phyloP scores from a whole-genome alignment of 208 protist genomes.

The Zelonia costaricensis region DNA sequence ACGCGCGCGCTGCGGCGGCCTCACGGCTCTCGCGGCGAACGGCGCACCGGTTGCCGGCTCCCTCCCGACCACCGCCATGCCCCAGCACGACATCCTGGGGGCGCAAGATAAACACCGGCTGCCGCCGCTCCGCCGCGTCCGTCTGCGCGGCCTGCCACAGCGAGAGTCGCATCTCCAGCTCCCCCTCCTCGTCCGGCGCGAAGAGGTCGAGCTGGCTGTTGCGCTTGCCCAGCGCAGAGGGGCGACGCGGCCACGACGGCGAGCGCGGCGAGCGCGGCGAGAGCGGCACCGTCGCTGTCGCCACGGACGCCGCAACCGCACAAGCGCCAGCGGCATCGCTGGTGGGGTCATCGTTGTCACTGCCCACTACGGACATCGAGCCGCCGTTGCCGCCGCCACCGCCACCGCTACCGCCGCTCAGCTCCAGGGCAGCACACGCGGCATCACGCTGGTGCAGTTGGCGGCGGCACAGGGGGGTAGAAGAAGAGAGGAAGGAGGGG shows the following conservation, averaged over 20 bases:
- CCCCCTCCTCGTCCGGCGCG: slow-evolving; percentile 28
- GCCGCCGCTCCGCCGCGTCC: slow-evolving; percentile 31
- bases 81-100: slow-evolving; percentile 35
- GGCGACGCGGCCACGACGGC: not conserved
- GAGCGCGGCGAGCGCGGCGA: not conserved
- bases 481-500: too few species aligned
- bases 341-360: not conserved
- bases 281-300: not conserved
- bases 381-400: too few species aligned
- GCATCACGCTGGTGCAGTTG: too few species aligned
- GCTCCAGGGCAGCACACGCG: too few species aligned
- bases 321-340: too few species aligned
- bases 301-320: too few species aligned
- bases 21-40: too few species aligned
- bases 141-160: slow-evolving; percentile 33
- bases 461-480: too few species aligned
- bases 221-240: not conserved
- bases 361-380: too few species aligned
- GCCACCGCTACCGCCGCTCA: too few species aligned
- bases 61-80: not conserved
- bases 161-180: slow-evolving; percentile 29
- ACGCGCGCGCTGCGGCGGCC: too few species aligned
- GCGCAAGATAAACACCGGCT: slow-evolving; percentile 35
- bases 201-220: slow-evolving; percentile 38
- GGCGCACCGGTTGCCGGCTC: too few species aligned